A percentile compares a stretch with the other conserved stretches of the same genome.
phyloP scores from a whole-genome alignment of 495 filamentous ascomycete genomes.

The Neurospora sp. region DNA sequence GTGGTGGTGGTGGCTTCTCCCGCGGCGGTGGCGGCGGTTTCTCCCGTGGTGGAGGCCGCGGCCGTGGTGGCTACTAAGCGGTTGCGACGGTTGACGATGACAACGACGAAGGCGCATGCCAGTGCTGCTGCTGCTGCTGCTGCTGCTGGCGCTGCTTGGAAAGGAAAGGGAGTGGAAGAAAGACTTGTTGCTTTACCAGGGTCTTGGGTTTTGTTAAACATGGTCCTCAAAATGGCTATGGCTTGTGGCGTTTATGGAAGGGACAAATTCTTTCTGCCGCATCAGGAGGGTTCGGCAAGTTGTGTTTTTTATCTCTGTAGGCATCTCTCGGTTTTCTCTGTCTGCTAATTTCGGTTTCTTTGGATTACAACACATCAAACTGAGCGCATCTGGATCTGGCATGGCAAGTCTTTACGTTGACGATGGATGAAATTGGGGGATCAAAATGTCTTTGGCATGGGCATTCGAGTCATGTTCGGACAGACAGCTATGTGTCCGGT shows the following conservation, averaged over 20 bases:
- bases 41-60: constrained; percentile 11
- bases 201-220: neutral
- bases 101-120: neutral
- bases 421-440: neutral
- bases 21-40: constrained; percentile 15
- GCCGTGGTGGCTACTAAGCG: constrained; percentile 9
- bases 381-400: neutral
- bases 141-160: neutral
- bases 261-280: neutral
- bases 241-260: neutral
- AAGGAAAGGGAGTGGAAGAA: neutral
- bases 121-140: neutral
- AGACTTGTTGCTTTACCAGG: neutral
- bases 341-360: neutral
- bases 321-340: neutral
- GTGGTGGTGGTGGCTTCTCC: constrained; percentile 15
- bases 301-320: neutral
- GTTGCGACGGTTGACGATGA: neutral
- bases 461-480: neutral
- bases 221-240: neutral
- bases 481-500: neutral
- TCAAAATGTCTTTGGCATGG: neutral
- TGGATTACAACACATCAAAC: neutral
- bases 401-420: neutral
- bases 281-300: neutral